These are phyloP conservation scores for Aspergillus chevalieri DNA, from an alignment of 2,329 filamentous ascomycete genomes.

Conservation along the genomic window DNA sequence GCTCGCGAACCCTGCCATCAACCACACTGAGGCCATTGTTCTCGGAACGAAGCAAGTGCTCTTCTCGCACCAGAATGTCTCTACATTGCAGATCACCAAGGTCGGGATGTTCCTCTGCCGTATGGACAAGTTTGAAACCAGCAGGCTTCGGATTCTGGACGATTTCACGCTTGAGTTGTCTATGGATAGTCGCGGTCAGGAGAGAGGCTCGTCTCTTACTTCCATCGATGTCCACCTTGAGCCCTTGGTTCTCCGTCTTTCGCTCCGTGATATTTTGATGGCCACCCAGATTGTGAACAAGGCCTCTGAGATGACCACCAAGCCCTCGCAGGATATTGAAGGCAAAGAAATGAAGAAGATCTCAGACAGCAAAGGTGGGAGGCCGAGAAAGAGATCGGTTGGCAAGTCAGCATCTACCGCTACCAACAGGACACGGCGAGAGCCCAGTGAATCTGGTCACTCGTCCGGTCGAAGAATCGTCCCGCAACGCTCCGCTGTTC, in stretches of 20 bases:
- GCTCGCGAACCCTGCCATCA: constrained; percentile 85
- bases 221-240: constrained; percentile 85
- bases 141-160: constrained; percentile 83
- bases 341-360: constrained; percentile 51
- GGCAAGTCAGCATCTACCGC: constrained; percentile 39
- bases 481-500: constrained; percentile 44
- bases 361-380: constrained; percentile 34
- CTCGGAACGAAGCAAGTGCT: constrained; percentile 89
- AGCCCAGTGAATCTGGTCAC: constrained; percentile 35
- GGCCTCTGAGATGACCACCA: constrained; percentile 74
- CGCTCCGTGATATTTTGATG: constrained; percentile 87
- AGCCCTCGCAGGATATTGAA: constrained; percentile 40
- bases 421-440: constrained; percentile 39
- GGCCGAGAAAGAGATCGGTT: constrained; percentile 45
- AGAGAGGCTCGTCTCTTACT: constrained; percentile 56
- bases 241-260: constrained; percentile 82
- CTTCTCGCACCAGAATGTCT: constrained; percentile 85
- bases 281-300: constrained; percentile 88
- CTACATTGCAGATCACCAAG: constrained; percentile 88
- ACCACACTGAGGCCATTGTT: constrained; percentile 91
- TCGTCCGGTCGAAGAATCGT: constrained; percentile 29
- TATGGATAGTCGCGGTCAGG: constrained; percentile 66
- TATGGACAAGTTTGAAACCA: constrained; percentile 96
- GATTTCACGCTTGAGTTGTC: constrained; percentile 91
- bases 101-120: constrained; percentile 97